Conservation (phyloP, 2,329 filamentous ascomycete genomes). For the Podosphaera xanthii region DNA sequence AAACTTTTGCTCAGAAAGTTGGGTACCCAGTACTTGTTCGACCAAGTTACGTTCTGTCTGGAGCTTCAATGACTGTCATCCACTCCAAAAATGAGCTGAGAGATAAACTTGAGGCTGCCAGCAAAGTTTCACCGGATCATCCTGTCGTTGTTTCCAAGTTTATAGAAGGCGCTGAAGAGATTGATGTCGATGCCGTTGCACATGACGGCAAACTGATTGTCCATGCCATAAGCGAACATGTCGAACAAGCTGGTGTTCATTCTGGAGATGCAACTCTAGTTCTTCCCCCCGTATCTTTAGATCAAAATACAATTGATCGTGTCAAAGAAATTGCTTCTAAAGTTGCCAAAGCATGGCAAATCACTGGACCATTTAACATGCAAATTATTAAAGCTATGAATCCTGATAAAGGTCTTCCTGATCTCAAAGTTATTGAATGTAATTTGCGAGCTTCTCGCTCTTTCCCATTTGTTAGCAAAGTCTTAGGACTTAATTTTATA, state of each 20-base stretch:
- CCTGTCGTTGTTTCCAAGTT: constrained; percentile 97
- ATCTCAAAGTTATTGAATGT: constrained; percentile 92
- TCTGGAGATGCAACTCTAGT: constrained; percentile 92
- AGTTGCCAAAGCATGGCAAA: constrained; percentile 90
- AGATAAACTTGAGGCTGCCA: constrained; percentile 81
- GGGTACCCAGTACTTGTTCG: constrained; percentile 89
- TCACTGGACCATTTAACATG: constrained; percentile 99
- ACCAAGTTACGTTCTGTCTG: constrained; percentile 85
- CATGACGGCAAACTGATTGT: constrained; percentile 67
- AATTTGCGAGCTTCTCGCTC: constrained; percentile 93
- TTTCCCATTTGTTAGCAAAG: constrained; percentile 96
- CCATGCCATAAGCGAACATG: constrained; percentile 84
- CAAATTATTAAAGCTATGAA: constrained; percentile 89
- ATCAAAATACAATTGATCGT: constrained; percentile 54
- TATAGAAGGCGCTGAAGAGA: constrained; percentile 89
- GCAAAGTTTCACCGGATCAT: constrained; percentile 81
- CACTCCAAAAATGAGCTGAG: constrained; percentile 70
- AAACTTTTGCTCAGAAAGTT: constrained; percentile 63
- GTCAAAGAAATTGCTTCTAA: constrained; percentile 91
- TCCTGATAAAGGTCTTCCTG: constrained; percentile 48
- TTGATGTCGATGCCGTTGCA: constrained; percentile 86
- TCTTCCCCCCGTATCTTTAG: constrained; percentile 63
- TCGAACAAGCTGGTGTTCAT: constrained; percentile 94
- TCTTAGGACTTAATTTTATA: constrained; percentile 90
- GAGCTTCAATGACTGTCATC: constrained; percentile 97